phyloP scores from a whole-genome alignment of 352 stramenopile genomes.

The Phytopythium chamaehyphon region DNA sequence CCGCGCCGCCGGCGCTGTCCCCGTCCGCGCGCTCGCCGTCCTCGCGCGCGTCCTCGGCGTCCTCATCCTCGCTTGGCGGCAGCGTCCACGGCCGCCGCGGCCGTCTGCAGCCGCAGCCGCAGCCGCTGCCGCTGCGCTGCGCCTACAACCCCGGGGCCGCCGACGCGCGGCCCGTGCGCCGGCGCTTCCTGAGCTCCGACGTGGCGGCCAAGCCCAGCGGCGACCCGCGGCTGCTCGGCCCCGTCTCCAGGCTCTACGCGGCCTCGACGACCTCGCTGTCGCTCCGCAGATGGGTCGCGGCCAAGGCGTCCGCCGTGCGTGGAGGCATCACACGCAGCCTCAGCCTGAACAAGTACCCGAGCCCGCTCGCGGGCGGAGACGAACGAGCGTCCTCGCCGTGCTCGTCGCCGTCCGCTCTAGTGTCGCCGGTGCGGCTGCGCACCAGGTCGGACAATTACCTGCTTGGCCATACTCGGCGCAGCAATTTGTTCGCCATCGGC shows the following conservation, averaged over 20 bases:
- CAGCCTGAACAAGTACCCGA: constrained; percentile 12
- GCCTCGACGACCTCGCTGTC: constrained; percentile 16
- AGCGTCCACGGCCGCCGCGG: background rate
- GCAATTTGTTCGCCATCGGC: constrained; percentile 2
- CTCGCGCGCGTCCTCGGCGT: constrained; percentile 12
- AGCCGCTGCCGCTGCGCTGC: background rate
- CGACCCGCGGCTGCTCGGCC: constrained; percentile 1
- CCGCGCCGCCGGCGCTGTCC: constrained; percentile 13
- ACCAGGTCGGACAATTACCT: constrained; percentile 38
- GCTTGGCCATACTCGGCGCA: constrained; percentile 8
- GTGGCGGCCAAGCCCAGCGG: constrained; percentile 26
- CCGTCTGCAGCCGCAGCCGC: background rate
- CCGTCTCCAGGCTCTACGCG: constrained; percentile 11
- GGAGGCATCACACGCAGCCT: constrained; percentile 14
- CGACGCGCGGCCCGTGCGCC: constrained; percentile 21
- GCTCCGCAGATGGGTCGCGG: constrained; percentile 16
- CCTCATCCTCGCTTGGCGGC: constrained; percentile 2
- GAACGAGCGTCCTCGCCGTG: no score
- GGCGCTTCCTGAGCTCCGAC: constrained; percentile 62
- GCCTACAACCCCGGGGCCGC: background rate
- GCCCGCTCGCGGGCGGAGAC: constrained; percentile 1
- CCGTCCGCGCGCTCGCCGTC: constrained; percentile 20
- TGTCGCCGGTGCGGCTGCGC: constrained; percentile 16
- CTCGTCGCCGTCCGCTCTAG: no score
- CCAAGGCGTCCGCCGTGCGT: constrained; percentile 4